Base-by-base conservation (phyloP, 305 asterid genomes). In the Andrographis paniculata region DNA sequence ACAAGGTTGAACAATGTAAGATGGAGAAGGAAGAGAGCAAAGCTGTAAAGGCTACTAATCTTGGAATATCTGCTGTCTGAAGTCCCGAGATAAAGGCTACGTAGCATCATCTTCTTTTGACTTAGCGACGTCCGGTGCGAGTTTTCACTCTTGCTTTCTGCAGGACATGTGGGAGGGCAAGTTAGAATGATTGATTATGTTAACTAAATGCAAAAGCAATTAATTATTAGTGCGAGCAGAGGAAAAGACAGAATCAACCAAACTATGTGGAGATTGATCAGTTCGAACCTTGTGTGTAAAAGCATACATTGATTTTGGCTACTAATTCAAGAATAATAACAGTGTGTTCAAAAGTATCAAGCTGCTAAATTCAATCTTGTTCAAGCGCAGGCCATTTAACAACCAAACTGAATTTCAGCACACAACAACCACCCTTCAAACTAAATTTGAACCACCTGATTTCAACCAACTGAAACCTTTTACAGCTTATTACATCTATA, bases 101-200 rank as follows among this genome's bases (percentile, higher is more conserved):
- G n/a, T n/a, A n/a, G n/a, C n/a, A n/a, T n/a, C n/a, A n/a, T n/a
- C n/a, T n/a, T n/a, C n/a, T n/a, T n/a, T n/a, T n/a, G n/a, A n/a
- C 27, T 71, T 76, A 85, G 52, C 92, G 87, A 48, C 94, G 84
- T 50, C 84, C 61, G n/a, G 83, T 48, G 66, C 95, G 94, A 65
- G 75, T 72, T 62, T 80, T 86, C 16, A 74, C 76, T 70, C 96
- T 83, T 18, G 85, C 49, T 71, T 77, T 86, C 99, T 91, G 87
- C 73, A 68, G 9, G 53, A 36, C 37, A 59, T 42, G 27, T 44
- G 31, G 14, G 37, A 48, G 45, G 5, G 43, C 15, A 52, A 27
- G 46, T 35, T 19, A 6, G 14, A 18, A 36, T 24, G 35, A 45
- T 27, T 21, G 11, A 55, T 20, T 33, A 21, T 43, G 31, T 17